Percentiles rank a stretch among this genome's conserved stretches.
Evolutionary conservation across 495 filamentous ascomycete genomes (phyloP).

Genomic region (Penicillium argentinense): DNA sequence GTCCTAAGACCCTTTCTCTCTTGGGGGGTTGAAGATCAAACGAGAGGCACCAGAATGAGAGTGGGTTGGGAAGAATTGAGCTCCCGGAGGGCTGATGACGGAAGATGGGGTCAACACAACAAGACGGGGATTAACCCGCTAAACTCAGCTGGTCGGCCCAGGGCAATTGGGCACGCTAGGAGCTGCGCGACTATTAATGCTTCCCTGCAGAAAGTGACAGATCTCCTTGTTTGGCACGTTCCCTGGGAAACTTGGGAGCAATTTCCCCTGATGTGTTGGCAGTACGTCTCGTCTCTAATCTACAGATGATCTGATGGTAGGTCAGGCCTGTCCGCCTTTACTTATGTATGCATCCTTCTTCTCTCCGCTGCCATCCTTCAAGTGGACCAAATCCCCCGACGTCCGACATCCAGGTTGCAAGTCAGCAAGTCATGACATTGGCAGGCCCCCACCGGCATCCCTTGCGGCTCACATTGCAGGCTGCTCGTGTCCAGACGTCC

Average conservation of each 20-base stretch:
- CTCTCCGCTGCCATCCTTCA: background rate
- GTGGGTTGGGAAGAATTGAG: background rate
- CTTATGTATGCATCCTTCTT: background rate
- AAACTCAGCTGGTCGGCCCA: constrained; percentile 18
- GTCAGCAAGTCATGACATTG: constrained; percentile 1
- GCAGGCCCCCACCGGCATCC: constrained; percentile 11
- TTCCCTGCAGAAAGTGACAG: background rate
- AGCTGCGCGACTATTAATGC: constrained; percentile 19
- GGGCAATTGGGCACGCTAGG: constrained; percentile 24
- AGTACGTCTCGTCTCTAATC: no score
- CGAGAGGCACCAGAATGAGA: constrained; percentile 17
- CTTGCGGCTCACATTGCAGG: constrained; percentile 34
- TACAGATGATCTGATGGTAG: no score
- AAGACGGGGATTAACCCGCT: no score
- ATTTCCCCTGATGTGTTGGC: no score
- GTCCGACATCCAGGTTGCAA: no score
- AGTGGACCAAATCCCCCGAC: constrained; percentile 1
- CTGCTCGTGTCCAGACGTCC: constrained; percentile 16
- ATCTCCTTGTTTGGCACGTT: background rate
- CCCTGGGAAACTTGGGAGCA: background rate
- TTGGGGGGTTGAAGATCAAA: no score
- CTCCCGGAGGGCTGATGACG: no score
- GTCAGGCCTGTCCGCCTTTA: no score
- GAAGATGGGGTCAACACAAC: no score
- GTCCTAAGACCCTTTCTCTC: no score